Base-by-base conservation (phyloP, 2,329 filamentous ascomycete species). In the Neocatenulostroma microsporum region DNA sequence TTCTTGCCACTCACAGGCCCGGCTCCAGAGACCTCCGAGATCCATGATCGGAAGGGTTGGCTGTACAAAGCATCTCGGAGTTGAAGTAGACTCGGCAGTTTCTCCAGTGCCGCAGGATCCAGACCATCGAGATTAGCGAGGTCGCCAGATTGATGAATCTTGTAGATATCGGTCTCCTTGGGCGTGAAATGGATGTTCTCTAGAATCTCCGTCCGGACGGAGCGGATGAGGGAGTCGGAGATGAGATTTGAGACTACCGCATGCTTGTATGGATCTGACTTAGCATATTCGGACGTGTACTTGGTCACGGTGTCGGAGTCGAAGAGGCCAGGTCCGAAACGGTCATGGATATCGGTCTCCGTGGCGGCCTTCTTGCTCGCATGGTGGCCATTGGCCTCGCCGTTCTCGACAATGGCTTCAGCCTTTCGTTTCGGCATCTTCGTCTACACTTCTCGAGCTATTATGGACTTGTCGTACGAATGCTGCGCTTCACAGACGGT, bases 141-240 rank as follows among this genome's bases (percentile, higher is more conserved):
- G 61, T 98, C 91, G 48, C 91, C 91, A 4, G 89, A 96, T 69
- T 98, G 91, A 72, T 95, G 88, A 57, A 98, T 96, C 66, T 93
- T 94, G 75, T 98, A 98, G 53, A 98, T 98, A 62, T 98, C 91
- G 31, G 91, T 98, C 64, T 98, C 91, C 63, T 98, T 98, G 52
- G 88, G 88, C 10, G 91, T 95, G 67, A 98, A 98, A 49, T 84
- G 80, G 49, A 98, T 84, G 57, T 94, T 88, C 50, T 82, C 73
- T 62, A 82, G 81, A 61, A 96, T 89, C 67, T 98, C 91, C 55
- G 74, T 67, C 57, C 91, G 87, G 41, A 98, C 91, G 37, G 76
- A 72, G 54, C 88, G 88, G 30, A 98, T 76, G 13, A 98, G 79
- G 31, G 70, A 62, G 52, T 89, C 82, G 62, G 91, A 71, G 58